Evolutionary conservation across 768 basidiomycete species (phyloP).

Genomic region (Cubamyces lactineus): DNA sequence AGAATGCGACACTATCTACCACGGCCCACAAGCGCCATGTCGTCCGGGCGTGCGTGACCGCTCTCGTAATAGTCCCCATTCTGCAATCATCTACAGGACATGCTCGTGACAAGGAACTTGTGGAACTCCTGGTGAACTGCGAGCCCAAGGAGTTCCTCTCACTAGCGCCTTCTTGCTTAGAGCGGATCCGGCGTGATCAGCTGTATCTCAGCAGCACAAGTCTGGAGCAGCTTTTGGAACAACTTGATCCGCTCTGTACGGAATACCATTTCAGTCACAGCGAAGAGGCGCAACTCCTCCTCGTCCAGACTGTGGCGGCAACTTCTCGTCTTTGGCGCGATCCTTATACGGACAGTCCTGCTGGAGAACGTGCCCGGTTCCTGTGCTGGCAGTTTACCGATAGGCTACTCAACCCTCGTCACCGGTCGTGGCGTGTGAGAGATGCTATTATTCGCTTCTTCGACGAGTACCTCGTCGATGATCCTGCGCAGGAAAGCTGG

Average conservation of each 20-base stretch:
- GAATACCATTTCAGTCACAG: constrained; percentile 59
- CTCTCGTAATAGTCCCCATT: constrained; percentile 65
- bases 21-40: constrained; percentile 35
- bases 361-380: constrained; percentile 47
- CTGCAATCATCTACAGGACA: constrained; percentile 64
- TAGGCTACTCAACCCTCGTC: constrained; percentile 43
- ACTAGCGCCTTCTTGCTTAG: constrained; percentile 58
- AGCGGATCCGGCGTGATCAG: constrained; percentile 55
- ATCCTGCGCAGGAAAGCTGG: constrained; percentile 61
- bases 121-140: constrained; percentile 53
- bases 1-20: not conserved
- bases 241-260: constrained; percentile 54
- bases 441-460: constrained; percentile 68
- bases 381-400: constrained; percentile 36
- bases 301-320: constrained; percentile 64
- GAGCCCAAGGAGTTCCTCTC: constrained; percentile 59
- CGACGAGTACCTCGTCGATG: constrained; percentile 60
- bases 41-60: constrained; percentile 56
- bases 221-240: constrained; percentile 56
- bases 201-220: constrained; percentile 55
- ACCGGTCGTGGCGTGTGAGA: constrained; percentile 69
- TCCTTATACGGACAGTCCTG: constrained; percentile 30
- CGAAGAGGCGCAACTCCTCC: constrained; percentile 54
- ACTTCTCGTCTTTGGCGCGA: constrained; percentile 64
- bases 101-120: constrained; percentile 63